Base-by-base conservation (phyloP, 2,329 filamentous ascomycete species). In the Fragosphaeria purpurea region DNA sequence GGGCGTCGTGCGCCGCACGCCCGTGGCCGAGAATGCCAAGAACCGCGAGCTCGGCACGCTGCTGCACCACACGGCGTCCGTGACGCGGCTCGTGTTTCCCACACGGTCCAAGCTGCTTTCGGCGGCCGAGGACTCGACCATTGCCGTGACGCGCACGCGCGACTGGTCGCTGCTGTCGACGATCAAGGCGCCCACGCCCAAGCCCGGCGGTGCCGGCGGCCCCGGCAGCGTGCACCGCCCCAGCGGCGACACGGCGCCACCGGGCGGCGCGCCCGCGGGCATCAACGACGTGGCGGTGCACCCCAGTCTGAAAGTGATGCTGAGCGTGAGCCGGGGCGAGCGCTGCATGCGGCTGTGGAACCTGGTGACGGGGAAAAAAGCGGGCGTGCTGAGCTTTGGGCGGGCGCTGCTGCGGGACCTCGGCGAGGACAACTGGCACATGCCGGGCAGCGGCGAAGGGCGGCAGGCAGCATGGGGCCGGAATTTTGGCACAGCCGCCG, bases 251-350 rank as follows among this genome's bases (percentile, higher is more conserved):
- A 97, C 91, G 13, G 88, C 89, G 7, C 83, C 85, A 2, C 78
- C 84, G 9, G 89, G 88, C 13, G 86, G 82, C 45, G 80, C 85
- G 32, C 90, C 90, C 0, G 80, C 83, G n/a, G 93, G 93, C 13
- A 81, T 97, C 58, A 97, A 95, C 65, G 87, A 90, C 65, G 95
- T 98, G 65, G 88, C 91, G 2, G 85, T 98, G 32, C 93, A 98
- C 65, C 91, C 93, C 0, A 94, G 87, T 65, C 88, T 95, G 78
- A 97, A 96, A 70, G 73, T 98, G 47, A 95, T 97, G 87, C 81
- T 98, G 53, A 94, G 82, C 59, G 89, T 97, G 7, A 85, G 88
- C 58, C 88, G 85, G 60, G 89, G 89, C 57, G 93, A 98, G 70
- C 83, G 82, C 57, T 88, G 84, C 62, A 94, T 98, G 86, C 75